phyloP scores from a whole-genome alignment of 306 rosid species.

The Dicorynia guianensis region DNA sequence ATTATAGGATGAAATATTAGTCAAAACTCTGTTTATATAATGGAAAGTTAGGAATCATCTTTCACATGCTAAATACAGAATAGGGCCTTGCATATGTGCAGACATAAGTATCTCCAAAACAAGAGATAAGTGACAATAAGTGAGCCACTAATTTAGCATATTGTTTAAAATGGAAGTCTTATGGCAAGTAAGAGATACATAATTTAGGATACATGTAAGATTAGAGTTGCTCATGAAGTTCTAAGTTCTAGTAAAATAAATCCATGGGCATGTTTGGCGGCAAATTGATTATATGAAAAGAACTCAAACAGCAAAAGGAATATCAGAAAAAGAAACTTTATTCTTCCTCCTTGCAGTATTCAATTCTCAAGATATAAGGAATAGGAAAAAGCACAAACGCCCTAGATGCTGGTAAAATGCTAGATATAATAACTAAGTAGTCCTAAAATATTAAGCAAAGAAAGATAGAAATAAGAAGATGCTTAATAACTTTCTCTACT shows the following conservation, averaged over 20 bases:
- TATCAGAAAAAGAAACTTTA: background rate
- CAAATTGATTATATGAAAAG: constrained; percentile 1
- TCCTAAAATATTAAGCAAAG: no score
- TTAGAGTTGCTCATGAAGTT: background rate
- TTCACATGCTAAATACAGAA: background rate
- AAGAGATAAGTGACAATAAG: constrained; percentile 30
- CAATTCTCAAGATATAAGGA: background rate
- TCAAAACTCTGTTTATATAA: background rate
- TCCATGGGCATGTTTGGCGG: background rate
- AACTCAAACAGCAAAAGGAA: background rate
- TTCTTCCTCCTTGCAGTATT: background rate
- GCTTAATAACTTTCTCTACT: no score
- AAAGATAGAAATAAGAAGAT: no score
- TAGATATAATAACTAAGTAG: no score
- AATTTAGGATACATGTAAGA: background rate
- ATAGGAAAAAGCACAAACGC: background rate
- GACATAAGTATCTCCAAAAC: constrained; percentile 14
- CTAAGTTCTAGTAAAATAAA: background rate
- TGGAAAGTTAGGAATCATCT: background rate
- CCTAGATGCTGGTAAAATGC: no score
- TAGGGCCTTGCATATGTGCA: constrained; percentile 17
- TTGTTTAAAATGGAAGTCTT: background rate
- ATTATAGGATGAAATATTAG: constrained; percentile 4
- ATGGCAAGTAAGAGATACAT: background rate
- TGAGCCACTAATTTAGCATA: constrained; percentile 8